phyloP scores from a whole-genome alignment of 169 alveolate genomes.

The Condylostoma magnum region DNA sequence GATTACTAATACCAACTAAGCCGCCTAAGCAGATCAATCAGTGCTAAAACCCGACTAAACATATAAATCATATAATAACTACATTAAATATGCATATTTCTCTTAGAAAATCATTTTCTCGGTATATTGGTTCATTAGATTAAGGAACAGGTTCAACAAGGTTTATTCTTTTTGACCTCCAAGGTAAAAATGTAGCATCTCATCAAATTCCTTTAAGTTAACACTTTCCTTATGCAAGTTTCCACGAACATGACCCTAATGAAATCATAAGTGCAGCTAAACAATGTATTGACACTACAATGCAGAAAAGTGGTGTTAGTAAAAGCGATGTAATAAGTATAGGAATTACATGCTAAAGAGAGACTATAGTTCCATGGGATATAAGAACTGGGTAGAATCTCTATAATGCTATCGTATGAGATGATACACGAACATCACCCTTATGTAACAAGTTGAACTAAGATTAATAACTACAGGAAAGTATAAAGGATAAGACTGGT shows the following conservation, averaged over 20 bases:
- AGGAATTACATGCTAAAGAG: constrained; percentile 87
- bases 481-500: constrained; percentile 83
- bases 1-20: no score
- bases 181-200: constrained; percentile 42
- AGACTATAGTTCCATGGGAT: constrained; percentile 87
- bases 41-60: no score
- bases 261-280: constrained; percentile 35
- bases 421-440: constrained; percentile 85
- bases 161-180: constrained; percentile 65
- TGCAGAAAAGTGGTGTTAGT: constrained; percentile 23
- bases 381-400: constrained; percentile 84
- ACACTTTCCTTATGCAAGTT: constrained; percentile 71
- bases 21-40: no score
- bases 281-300: constrained; percentile 65
- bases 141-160: constrained; percentile 88
- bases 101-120: neutral
- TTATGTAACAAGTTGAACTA: constrained; percentile 57
- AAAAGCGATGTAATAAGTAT: constrained; percentile 47
- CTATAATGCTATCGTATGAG: constrained; percentile 94
- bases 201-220: constrained; percentile 61
- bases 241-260: constrained; percentile 32
- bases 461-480: constrained; percentile 55
- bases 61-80: no score
- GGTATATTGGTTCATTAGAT: constrained; percentile 58
- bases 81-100: neutral